Evolutionary conservation across 2,329 filamentous ascomycete genomes (phyloP), one percentile per base, ranked within the genome.

Genomic region (Emergomyces orientalis): DNA sequence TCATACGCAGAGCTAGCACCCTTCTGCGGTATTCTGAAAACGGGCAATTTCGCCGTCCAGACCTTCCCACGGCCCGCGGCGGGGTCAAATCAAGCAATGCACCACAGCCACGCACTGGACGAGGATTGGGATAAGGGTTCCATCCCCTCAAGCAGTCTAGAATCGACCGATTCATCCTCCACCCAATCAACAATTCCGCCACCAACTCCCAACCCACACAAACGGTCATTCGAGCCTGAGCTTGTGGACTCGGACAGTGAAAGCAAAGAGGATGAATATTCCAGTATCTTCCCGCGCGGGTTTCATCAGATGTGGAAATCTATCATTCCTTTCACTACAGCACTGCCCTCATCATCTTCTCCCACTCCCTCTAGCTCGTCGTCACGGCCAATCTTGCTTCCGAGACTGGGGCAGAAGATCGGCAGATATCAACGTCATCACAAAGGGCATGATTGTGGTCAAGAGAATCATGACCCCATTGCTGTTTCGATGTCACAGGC

Each of bases 1-100:
- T 66, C 71, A 7, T 74, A 77, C 11, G 41, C 70, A 39, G 91
- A 94, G 71, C 80, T 96, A 4, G 78, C 87, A 8, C 90, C 91
- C 0, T 95, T 91, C 72, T 93, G 90, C 72, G 91, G 90, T 32
- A 81, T 94, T 67, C 82, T 90, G 77, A 91, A 87, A 70, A 81
- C 89, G 62, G 89, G 89, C 47, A 89, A 89, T 0, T 76, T 87
- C 51, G 82, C 82, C 37, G 78, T 82, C 34, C 88, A 91, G 71
- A 63, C 67, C 17, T 67, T 69, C 79, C 84, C 17, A 73, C 78
- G 27, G 75, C 70, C 69, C 65, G 54, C 67, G 71, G 54, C 67
- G 71, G 65, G 67, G 65, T 63, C 57, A 65, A 62, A 66, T 65
- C 65, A 52, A 63, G 65, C 37, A 65, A 59, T 60, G 64, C 39